Base-by-base conservation (phyloP, 441 rosid species). In the Gossypium schwendimanii region DNA sequence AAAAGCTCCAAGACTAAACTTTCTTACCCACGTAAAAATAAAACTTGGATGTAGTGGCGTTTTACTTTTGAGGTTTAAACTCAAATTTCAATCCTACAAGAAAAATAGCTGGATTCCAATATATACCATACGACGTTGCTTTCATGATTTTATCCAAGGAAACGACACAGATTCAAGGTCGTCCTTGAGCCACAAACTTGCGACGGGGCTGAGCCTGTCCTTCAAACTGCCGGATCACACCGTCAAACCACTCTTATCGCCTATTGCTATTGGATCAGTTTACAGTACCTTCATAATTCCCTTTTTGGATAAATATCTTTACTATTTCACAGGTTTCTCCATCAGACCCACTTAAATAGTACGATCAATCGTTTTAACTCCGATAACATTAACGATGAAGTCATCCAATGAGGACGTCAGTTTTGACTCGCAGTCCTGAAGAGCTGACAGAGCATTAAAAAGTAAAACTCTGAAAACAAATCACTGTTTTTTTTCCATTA, bases 181-280 rank as follows among this genome's bases (percentile, higher is more conserved):
- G 12, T 4, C 50, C 15, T 4, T 21, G 73, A 59, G 2, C 17
- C 36, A 26, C 36, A 26, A 55, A 21, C 31, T 59, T 5, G 72
- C 44, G 70, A 55, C 57, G 7, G 44, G 28, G 18, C 41, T 59
- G 6, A 7, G 47, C 26, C 55, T 55, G 73, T 66, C 76, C 58
- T 60, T 82, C 76, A 67, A 52, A 64, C 69, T 5, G 20, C 49
- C 75, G 60, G 69, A 62, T 75, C 71, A 52, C 49, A 80, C 80
- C 80, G 82, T 78, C 84, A 69, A 78, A 33, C 47, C 20, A 2
- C 8, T 33, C 45, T 52, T 21, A 20, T 63, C 24, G 63, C 28
- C 62, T 26, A 24, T 6, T 36, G 41, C 41, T 36, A 36, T 36
- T 36, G 41, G 41, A 36, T 36, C 41, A 36, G 41, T 33, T 33